A percentile compares a stretch with the other conserved stretches of the same genome.
Conservation (phyloP, 345 rosid species). For the Corchorus olitorius region DNA sequence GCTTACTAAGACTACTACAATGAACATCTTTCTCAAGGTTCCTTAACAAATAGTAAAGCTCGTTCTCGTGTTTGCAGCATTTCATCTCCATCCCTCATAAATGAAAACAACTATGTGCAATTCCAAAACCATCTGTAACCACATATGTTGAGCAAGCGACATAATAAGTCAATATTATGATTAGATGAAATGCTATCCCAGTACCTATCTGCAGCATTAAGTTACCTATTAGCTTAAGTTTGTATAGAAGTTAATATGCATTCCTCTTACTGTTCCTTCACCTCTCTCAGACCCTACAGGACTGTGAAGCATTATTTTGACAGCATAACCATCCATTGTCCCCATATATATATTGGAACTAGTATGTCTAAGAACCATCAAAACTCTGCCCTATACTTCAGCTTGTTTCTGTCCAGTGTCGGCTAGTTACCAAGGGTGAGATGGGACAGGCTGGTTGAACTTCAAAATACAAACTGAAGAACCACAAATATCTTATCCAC, state of each 20-base stretch:
- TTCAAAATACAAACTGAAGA: neutral
- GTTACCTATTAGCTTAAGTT: neutral
- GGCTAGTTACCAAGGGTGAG: neutral
- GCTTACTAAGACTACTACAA: neutral
- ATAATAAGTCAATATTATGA: constrained; percentile 5
- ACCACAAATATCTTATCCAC: neutral
- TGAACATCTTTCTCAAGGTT: neutral
- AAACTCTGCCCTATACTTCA: neutral
- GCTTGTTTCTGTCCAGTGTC: neutral
- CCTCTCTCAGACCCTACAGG: neutral
- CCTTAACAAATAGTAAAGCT: neutral
- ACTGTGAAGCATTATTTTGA: neutral
- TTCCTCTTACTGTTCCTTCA: neutral
- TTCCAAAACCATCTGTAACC: neutral
- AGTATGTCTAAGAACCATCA: neutral
- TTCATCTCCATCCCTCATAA: constrained; percentile 1
- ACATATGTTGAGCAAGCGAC: neutral
- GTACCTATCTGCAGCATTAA: neutral
- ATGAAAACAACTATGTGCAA: neutral
- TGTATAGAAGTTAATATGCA: neutral
- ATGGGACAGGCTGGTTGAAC: neutral
- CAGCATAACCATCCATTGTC: neutral
- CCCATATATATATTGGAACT: neutral
- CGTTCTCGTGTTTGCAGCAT: neutral
- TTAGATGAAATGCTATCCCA: constrained; percentile 1